Conservation (phyloP, 2,329 filamentous ascomycete species). For the Pochonia chlamydosporia region DNA sequence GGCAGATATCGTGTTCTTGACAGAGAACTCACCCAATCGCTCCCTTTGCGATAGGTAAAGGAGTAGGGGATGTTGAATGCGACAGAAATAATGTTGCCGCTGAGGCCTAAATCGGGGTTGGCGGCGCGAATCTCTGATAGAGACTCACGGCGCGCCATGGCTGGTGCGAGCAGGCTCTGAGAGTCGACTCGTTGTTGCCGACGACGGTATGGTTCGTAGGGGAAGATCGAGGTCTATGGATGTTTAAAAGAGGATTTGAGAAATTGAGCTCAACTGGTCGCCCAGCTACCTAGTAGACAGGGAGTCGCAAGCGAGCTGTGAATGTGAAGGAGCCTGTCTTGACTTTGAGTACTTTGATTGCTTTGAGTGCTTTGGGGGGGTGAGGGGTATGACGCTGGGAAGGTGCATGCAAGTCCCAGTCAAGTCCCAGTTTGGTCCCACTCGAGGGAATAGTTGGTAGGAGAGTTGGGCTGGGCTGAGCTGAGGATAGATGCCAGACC, state of each 20-base stretch:
- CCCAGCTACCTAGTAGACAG: no score
- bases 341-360: neutral
- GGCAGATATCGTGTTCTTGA: neutral
- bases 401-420: neutral
- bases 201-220: neutral
- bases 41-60: constrained; percentile 50
- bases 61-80: constrained; percentile 59
- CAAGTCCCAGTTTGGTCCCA: constrained; percentile 2
- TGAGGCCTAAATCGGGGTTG: constrained; percentile 52
- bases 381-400: constrained; percentile 7
- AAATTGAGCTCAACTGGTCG: no score
- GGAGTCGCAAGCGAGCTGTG: constrained; percentile 6
- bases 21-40: constrained; percentile 51
- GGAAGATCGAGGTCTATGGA: neutral
- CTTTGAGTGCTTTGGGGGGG: neutral
- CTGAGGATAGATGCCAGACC: neutral
- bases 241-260: neutral
- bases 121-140: constrained; percentile 49
- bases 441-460: constrained; percentile 8
- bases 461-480: no score
- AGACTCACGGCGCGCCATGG: constrained; percentile 42
- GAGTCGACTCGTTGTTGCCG: neutral
- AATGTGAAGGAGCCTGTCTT: neutral
- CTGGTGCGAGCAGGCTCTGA: neutral
- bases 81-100: constrained; percentile 61